Evolutionary conservation across 2,329 filamentous ascomycete genomes (phyloP).

Genomic region (Aspergillus sojae): DNA sequence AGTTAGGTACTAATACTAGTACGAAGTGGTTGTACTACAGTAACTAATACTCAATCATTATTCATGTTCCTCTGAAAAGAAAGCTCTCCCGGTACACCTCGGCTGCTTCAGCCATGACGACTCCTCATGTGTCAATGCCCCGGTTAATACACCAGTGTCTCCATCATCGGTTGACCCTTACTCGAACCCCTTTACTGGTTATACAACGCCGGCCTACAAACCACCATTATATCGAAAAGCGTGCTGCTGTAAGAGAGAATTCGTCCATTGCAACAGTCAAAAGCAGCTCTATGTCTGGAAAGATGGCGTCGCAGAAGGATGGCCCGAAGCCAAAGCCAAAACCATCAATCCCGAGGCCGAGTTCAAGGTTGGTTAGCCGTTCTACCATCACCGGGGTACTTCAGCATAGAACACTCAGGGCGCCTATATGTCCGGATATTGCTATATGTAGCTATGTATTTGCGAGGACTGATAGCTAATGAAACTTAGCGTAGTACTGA

Average conservation of each 20-base stretch:
- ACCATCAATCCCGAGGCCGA: constrained; percentile 60
- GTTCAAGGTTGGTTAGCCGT: constrained; percentile 56
- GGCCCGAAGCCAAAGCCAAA: constrained; percentile 36
- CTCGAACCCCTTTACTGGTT: constrained; percentile 10
- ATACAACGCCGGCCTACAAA: not conserved
- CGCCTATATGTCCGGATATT: not conserved
- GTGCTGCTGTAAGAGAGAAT: constrained; percentile 14
- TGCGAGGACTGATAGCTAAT: constrained; percentile 14
- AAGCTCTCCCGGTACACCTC: constrained; percentile 6
- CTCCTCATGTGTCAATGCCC: constrained; percentile 12
- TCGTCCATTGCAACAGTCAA: constrained; percentile 12
- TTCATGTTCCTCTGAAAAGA: not conserved
- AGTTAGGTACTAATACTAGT: not conserved
- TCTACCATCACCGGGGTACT: not conserved
- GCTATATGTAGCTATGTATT: not conserved
- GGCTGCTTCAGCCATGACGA: constrained; percentile 13
- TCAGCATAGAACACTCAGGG: not conserved
- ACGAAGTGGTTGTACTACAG: not conserved
- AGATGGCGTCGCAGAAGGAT: constrained; percentile 27
- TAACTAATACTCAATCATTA: not conserved
- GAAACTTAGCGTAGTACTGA: constrained; percentile 70
- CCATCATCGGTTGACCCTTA: constrained; percentile 8
- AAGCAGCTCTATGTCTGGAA: not conserved
- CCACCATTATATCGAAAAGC: not conserved
- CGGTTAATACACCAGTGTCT: constrained; percentile 13